Evolutionary conservation across 2,329 filamentous ascomycete genomes (phyloP).

Genomic region (Xylariales sp.): DNA sequence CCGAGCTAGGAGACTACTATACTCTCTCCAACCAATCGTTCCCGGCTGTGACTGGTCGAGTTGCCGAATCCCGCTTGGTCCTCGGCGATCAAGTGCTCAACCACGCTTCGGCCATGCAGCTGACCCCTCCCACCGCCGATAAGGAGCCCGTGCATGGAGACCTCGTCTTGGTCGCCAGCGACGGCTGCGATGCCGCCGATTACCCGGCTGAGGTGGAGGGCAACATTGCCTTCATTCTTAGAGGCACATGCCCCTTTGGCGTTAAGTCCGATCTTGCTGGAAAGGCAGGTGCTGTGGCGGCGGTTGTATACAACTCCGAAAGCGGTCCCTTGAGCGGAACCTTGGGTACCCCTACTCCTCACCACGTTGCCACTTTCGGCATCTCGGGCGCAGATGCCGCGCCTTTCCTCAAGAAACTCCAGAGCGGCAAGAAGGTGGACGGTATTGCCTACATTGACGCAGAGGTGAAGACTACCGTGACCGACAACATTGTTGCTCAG

Average conservation of each 20-base stretch:
- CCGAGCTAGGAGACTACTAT: slow-evolving; percentile 56
- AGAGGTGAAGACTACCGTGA: slow-evolving; percentile 47
- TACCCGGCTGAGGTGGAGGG: slow-evolving; percentile 56
- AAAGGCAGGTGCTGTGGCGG: slow-evolving; percentile 64
- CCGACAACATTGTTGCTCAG: slow-evolving; percentile 60
- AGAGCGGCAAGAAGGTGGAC: slow-evolving; percentile 43
- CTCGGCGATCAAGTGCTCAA: slow-evolving; percentile 47
- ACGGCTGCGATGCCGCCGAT: slow-evolving; percentile 61
- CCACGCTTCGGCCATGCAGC: slow-evolving; percentile 53
- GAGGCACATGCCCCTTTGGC: slow-evolving; percentile 69
- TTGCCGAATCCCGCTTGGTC: slow-evolving; percentile 54
- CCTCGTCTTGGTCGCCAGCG: slow-evolving; percentile 55
- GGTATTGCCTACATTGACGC: slow-evolving; percentile 58
- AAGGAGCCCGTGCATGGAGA: slow-evolving; percentile 55
- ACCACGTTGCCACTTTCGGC: slow-evolving; percentile 66
- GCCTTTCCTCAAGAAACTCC: slow-evolving; percentile 50
- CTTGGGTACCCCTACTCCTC: slow-evolving; percentile 53
- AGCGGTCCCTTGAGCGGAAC: slow-evolving; percentile 62
- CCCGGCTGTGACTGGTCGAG: slow-evolving; percentile 55
- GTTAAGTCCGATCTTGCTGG: slow-evolving; percentile 66
- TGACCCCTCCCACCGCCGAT: slow-evolving; percentile 62
- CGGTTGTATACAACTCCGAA: slow-evolving; percentile 71
- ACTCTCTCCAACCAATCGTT: slow-evolving; percentile 60
- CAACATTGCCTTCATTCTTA: slow-evolving; percentile 65
- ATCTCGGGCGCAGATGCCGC: slow-evolving; percentile 56